A percentile compares a stretch with the other conserved stretches of the same genome.
Evolutionary conservation across 371 early-diverging fungal species (phyloP).

Genomic region (Syncephalastrum sp.): DNA sequence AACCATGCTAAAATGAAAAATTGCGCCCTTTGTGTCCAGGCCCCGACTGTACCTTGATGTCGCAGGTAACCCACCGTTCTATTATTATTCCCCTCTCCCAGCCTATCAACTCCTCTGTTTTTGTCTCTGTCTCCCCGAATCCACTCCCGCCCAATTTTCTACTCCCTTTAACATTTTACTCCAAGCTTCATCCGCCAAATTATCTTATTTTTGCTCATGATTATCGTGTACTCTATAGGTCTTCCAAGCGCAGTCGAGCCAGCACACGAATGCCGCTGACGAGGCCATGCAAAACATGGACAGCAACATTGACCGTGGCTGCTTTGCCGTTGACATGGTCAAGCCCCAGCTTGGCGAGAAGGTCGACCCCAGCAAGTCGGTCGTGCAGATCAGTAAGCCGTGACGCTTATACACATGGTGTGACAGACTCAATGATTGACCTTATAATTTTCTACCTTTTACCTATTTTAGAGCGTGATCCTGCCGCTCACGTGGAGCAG

Average conservation of each 20-base stretch:
- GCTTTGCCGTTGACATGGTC: conserved; percentile 44
- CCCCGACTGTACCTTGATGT: conserved; percentile 52
- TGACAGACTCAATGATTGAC: too few species aligned
- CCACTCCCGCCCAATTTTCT: too few species aligned
- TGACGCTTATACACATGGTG: too few species aligned
- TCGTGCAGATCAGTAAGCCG: conserved; percentile 31
- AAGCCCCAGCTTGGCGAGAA: conserved; percentile 34
- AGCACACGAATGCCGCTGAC: conserved; percentile 40
- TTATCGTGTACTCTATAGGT: neutral
- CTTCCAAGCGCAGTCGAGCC: conserved; percentile 37
- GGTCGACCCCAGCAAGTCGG: conserved; percentile 20
- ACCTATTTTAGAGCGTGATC: conserved; percentile 28
- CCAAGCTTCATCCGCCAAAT: too few species aligned
- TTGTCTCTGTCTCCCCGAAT: too few species aligned
- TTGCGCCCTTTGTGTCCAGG: conserved; percentile 7
- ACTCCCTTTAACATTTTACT: too few species aligned
- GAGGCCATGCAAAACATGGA: conserved; percentile 25
- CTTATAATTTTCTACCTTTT: neutral
- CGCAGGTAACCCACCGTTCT: conserved; percentile 28
- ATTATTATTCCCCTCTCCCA: too few species aligned
- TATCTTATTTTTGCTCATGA: too few species aligned
- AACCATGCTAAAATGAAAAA: conserved; percentile 6
- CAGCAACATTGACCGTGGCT: conserved; percentile 42
- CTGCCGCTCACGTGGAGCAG: conserved; percentile 37
- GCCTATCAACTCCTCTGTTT: too few species aligned